Base-by-base conservation (phyloP, 352 stramenopile species). In the Globisporangium okanoganense region DNA sequence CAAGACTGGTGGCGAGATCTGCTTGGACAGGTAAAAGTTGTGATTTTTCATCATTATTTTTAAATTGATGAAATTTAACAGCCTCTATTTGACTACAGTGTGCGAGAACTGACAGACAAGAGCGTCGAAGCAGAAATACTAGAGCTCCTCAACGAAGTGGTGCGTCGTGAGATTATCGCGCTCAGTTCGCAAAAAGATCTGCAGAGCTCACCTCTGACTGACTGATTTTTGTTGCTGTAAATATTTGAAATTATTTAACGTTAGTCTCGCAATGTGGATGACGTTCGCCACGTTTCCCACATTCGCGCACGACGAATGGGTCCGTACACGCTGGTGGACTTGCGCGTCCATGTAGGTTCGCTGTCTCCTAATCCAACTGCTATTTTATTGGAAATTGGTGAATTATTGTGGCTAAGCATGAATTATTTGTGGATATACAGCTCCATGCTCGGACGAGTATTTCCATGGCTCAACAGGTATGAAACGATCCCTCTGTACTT, bases 231-330 rank as follows among this genome's bases (percentile, higher is more conserved):
- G 13, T 65, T 53, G 13, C 12, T 55, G 48, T 27, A 3, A 10
- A n/a, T 33, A 22, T 22, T 13, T 53, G 25, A 7, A 22, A 13
- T 57, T 33, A 7, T n/a, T 56, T 2, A 94, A 7, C 29, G 29
- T 33, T 33, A 33, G 82, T 87, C 79, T 54, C 77, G 75, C 12
- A 89, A 80, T 61, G 87, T 95, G 3, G 83, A 92, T 22, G 87
- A 94, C 43, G 84, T 95, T 13, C 68, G 78, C 13, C 83, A 82
- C 24, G 85, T 92, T 20, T 91, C 82, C 24, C 79, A 93, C 71
- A 81, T 96, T 31, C 82, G 87, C 0, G 87, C 87, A 16, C 80
- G 87, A 22, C 79, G 85, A 50, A 96, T 96, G 87, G 87, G 87
- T 5, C 85, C 85, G 13, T 96, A 95, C 64, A 93, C 85, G 2